A percentile compares a stretch with the other conserved stretches of the same genome.
Evolutionary conservation across 306 rosid genomes (phyloP).

Genomic region (Quillaja saponaria): DNA sequence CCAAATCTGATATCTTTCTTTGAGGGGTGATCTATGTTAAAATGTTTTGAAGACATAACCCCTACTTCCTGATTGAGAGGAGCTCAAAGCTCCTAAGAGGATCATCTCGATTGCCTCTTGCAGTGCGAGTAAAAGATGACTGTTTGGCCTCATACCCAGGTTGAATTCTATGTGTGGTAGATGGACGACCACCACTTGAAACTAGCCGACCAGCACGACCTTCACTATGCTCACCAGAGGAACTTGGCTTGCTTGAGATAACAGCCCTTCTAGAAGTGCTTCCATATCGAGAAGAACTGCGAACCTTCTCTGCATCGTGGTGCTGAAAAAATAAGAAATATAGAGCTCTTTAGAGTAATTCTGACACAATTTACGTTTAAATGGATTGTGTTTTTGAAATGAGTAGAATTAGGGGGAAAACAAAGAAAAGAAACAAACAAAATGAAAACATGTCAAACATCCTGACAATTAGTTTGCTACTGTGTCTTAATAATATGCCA

Average conservation of each 20-base stretch:
- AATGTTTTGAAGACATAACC: too few relatives aligned
- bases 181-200: constrained; percentile 51
- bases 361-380: neutral
- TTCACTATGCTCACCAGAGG: constrained; percentile 70
- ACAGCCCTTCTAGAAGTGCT: constrained; percentile 82
- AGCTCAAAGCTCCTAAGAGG: constrained; percentile 86
- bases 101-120: constrained; percentile 73
- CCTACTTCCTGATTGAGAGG: constrained; percentile 75
- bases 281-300: constrained; percentile 69
- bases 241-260: constrained; percentile 54
- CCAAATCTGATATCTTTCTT: constrained; percentile 33
- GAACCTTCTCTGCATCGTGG: constrained; percentile 68
- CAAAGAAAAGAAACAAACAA: neutral
- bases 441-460: too few relatives aligned
- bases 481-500: too few relatives aligned
- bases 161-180: constrained; percentile 58
- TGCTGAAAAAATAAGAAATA: constrained; percentile 50
- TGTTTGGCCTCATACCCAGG: constrained; percentile 54
- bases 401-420: neutral
- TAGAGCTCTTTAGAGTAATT: constrained; percentile 9
- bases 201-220: constrained; percentile 57
- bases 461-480: too few relatives aligned
- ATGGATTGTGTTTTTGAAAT: neutral
- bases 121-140: constrained; percentile 43
- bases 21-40: constrained; percentile 13